These are phyloP conservation scores for Austroboletus niveus DNA, from an alignment of 1,284 basidiomycete species.

Conservation along the genomic window DNA sequence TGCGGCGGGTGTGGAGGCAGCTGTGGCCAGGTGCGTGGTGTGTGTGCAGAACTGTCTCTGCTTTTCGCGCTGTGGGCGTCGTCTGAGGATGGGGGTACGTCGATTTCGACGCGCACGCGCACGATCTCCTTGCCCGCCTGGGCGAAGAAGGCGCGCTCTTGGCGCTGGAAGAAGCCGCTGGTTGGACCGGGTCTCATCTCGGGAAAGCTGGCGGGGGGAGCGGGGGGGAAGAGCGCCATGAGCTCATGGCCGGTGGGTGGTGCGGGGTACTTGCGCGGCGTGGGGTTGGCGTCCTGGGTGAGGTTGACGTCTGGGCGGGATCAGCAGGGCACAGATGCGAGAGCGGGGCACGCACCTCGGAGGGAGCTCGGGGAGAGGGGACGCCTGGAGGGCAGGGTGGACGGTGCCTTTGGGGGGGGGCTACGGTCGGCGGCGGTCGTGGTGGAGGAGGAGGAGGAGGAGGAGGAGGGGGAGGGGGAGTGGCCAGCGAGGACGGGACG, in stretches of 20 bases:
- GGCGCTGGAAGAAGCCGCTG: slow-evolving; percentile 63
- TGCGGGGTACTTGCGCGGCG: slow-evolving; percentile 58
- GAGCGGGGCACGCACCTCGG: slow-evolving; percentile 40
- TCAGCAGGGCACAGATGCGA: slow-evolving; percentile 2
- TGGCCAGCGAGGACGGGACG: slow-evolving; percentile 40
- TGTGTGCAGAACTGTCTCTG: slow-evolving; percentile 21
- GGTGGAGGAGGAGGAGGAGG: slow-evolving; percentile 22
- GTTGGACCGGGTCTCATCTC: slow-evolving; percentile 58
- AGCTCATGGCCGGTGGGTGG: slow-evolving; percentile 76
- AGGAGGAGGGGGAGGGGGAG: slow-evolving; percentile 30
- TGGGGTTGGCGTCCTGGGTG: slow-evolving; percentile 44
- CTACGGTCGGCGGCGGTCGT: slow-evolving; percentile 26
- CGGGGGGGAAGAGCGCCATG: slow-evolving; percentile 75
- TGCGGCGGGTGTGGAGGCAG: slow-evolving; percentile 27
- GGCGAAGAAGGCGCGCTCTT: slow-evolving; percentile 75
- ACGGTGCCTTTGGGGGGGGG: slow-evolving; percentile 23
- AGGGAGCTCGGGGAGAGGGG: slow-evolving; percentile 51
- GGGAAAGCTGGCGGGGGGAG: slow-evolving; percentile 53
- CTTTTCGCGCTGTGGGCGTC: slow-evolving; percentile 13
- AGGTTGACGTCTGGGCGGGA: slow-evolving; percentile 55
- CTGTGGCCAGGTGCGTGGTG: slow-evolving; percentile 28
- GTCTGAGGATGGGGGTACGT: slow-evolving; percentile 31
- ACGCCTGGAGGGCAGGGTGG: slow-evolving; percentile 15
- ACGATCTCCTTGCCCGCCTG: slow-evolving; percentile 72
- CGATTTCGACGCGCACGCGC: slow-evolving; percentile 65